A percentile compares a stretch with the other conserved stretches of the same genome.
Conservation (phyloP, 176 grass and related monocot species). For the Canna indica region DNA sequence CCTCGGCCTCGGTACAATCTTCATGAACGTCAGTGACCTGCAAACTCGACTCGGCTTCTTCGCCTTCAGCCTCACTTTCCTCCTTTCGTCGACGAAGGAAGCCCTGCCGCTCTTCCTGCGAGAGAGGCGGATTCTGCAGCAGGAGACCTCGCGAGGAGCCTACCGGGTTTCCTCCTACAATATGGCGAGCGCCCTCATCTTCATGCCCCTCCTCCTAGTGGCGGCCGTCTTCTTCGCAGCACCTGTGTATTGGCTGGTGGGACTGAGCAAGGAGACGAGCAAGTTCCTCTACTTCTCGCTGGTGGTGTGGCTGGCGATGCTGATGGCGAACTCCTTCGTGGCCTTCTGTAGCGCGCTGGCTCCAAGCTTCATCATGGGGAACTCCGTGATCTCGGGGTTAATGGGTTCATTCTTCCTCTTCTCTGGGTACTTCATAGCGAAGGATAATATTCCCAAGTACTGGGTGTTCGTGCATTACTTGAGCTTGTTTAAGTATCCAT, state of each 20-base stretch:
- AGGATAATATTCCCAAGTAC: conserved; percentile 64
- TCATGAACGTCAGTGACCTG: conserved; percentile 46
- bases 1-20: conserved; percentile 60
- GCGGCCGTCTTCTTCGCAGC: conserved; percentile 44
- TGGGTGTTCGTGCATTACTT: conserved; percentile 98
- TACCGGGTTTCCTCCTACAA: conserved; percentile 85
- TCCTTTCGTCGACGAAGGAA: conserved; percentile 81
- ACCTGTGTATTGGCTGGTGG: conserved; percentile 87
- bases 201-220: conserved; percentile 56
- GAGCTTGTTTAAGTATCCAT: conserved; percentile 94
- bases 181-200: conserved; percentile 51
- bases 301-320: conserved; percentile 83
- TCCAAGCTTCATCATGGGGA: conserved; percentile 85
- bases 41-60: conserved; percentile 81
- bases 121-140: conserved; percentile 67
- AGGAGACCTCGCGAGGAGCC: conserved; percentile 67
- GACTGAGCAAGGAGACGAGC: conserved; percentile 36
- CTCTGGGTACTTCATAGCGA: conserved; percentile 82
- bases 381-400: conserved; percentile 59
- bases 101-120: conserved; percentile 74
- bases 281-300: conserved; percentile 75
- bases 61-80: conserved; percentile 81
- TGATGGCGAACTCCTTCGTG: conserved; percentile 74
- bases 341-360: conserved; percentile 72
- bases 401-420: conserved; percentile 98